Evolutionary conservation across 139 green algal species (phyloP), one percentile per base, ranked within the genome.

Genomic region (Picochlorum sp.): DNA sequence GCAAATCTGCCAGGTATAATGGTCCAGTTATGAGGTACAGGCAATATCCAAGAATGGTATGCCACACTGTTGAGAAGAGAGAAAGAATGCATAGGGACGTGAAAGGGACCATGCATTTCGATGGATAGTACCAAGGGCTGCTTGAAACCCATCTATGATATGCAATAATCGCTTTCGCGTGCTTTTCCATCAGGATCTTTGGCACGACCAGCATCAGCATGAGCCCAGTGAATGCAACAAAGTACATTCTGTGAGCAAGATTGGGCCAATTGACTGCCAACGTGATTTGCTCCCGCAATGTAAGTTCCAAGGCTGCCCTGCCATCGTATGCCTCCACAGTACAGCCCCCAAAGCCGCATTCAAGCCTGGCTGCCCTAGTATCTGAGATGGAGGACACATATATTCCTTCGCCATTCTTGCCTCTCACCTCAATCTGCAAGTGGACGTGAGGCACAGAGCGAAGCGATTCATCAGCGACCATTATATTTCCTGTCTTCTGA

Each of bases 191-290:
- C 47, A 54, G 16, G 0, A 54, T 26, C n/a, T 54, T 54, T 54
- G 47, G n/a, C 18, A 54, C 0, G 0, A 54, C 6, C 11, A 54
- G 47, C 7, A 30, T 50, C 2, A 16, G 21, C 45, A 20, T 24
- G 32, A 49, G 32, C 18, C n/a, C 32, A 55, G 9, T 8, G 4
- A 11, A 45, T 23, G 18, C n/a, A 3, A 59, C 52, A 15, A 20
- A 55, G 67, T 67, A 45, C 63, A 63, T 73, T 26, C 47, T 20
- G 47, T 54, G 64, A 15, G 66, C 59, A 49, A 78, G 32, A 4
- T 66, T 57, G 1, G 67, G 63, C 74, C 65, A 76, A 65, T 83
- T 73, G 13, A 70, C 45, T 26, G 45, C 49, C 61, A 83, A 66
- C 2, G 51, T 49, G 6, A 77, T 20, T 57, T 57, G 63, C 60